Evolutionary conservation across 2,329 filamentous ascomycete genomes (phyloP).

Genomic region (Pyrenophora teres): DNA sequence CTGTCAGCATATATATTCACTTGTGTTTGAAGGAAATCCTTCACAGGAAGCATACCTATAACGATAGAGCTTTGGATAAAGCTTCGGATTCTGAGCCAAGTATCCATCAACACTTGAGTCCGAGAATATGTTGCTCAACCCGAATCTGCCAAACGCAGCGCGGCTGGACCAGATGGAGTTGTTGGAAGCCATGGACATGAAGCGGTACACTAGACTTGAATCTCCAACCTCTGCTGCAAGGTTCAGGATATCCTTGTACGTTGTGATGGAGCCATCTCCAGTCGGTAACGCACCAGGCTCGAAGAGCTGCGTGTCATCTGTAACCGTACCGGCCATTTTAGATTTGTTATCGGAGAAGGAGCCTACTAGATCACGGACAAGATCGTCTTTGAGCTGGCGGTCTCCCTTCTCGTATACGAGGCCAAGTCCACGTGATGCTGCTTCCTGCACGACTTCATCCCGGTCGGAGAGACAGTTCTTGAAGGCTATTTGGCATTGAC

Average conservation of each 20-base stretch:
- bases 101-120: conserved; percentile 74
- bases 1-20: conserved; percentile 18
- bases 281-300: conserved; percentile 89
- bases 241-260: conserved; percentile 96
- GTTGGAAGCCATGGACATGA: conserved; percentile 96
- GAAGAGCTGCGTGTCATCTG: conserved; percentile 89
- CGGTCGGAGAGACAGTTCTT: conserved; percentile 84
- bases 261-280: conserved; percentile 87
- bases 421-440: conserved; percentile 86
- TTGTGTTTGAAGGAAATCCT: too few species aligned
- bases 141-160: conserved; percentile 92
- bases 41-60: conserved; percentile 61
- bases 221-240: conserved; percentile 96
- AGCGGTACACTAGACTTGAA: conserved; percentile 93
- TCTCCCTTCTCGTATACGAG: conserved; percentile 94
- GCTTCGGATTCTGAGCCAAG: conserved; percentile 81
- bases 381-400: conserved; percentile 73
- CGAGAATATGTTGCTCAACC: conserved; percentile 87
- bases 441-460: conserved; percentile 95
- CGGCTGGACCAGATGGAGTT: conserved; percentile 97
- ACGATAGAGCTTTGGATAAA: conserved; percentile 92
- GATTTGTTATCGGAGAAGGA: conserved; percentile 79
- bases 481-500: conserved; percentile 83
- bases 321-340: conserved; percentile 75
- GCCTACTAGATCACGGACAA: conserved; percentile 85